Base-by-base conservation (phyloP, 2,329 filamentous ascomycete species). In the Aspergillus chevalieri region DNA sequence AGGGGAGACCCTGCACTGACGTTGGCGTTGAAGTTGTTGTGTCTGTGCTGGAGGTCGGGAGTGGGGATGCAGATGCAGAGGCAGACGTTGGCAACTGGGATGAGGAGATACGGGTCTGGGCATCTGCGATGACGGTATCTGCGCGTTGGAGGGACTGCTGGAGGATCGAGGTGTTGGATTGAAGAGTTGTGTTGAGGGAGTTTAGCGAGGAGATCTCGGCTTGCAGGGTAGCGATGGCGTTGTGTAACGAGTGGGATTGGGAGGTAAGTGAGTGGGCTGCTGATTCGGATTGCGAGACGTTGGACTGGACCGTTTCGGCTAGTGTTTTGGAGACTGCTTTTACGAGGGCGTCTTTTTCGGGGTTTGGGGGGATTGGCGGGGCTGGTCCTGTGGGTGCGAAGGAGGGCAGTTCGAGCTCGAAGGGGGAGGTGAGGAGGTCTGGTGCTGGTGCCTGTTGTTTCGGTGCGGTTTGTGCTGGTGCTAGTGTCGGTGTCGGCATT, bases 351-450 rank as follows among this genome's bases (percentile, higher is more conserved):
- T 97, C 90, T 66, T 95, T 96, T 70, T 97, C 89, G 0, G 93
- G 93, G 62, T 98, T 98, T 0, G 90, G 91, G 0, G 93, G 92
- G 28, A 96, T 89, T 0, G 92, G 91, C 0, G 93, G 92, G 1
- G 89, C 82, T 5, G 85, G 78, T 6, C 65, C 64, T 4, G 66
- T 58, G 44, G 64, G 61, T 14, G 61, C 43, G 46, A 69, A 72
- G 6, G 74, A 74, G 9, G 80, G 78, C 4, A 83, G 68, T 19
- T 80, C 75, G 5, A 83, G 71, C 52, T 84, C 79, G 48, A 85
- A 81, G 1, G 81, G 79, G 17, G 82, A 82, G 30, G 81, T 80
- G 47, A 87, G 75, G 43, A 86, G 76, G 58, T 86, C 82, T 12
- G 68, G 70, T 9, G 56, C 62, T 39, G 56, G 49, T 21, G 51